These are phyloP conservation scores for Apiospora malaysiana DNA, from an alignment of 2,329 filamentous ascomycete genomes.

Conservation along the genomic window DNA sequence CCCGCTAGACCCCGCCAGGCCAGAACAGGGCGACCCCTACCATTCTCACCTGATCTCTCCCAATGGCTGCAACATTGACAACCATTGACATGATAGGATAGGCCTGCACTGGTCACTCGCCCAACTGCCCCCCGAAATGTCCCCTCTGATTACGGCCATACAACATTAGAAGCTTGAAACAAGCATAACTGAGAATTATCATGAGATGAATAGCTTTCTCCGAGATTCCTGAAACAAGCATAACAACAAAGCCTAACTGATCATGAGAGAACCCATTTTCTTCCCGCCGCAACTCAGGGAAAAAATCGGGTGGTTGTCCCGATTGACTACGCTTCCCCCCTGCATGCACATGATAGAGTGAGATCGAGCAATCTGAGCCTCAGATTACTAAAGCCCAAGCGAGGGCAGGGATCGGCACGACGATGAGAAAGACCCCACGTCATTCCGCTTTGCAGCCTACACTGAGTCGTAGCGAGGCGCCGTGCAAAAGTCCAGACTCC, in stretches of 20 bases:
- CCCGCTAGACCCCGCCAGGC: neutral
- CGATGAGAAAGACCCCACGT: neutral
- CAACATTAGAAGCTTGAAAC: slow-evolving; percentile 9
- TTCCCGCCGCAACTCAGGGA: neutral
- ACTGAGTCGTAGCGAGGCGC: neutral
- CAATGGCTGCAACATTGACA: slow-evolving; percentile 6
- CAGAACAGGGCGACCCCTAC: neutral
- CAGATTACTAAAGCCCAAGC: neutral
- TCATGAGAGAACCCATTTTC: slow-evolving; percentile 2
- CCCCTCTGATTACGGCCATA: neutral
- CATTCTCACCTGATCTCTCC: neutral
- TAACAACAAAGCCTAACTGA: slow-evolving; percentile 14
- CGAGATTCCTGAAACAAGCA: slow-evolving; percentile 16
- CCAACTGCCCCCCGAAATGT: neutral
- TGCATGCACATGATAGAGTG: neutral
- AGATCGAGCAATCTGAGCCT: neutral
- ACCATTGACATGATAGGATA: neutral
- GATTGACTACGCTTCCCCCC: neutral
- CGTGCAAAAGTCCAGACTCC: neutral
- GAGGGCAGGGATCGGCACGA: neutral
- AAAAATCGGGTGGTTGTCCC: neutral
- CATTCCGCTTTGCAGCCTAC: neutral
- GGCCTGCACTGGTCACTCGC: neutral
- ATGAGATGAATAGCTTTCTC: neutral
- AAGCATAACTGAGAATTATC: slow-evolving; percentile 16